Percentiles rank a stretch among this genome's conserved stretches.
phyloP scores from a whole-genome alignment of 169 alveolate genomes.

The Hammondia hammondi region DNA sequence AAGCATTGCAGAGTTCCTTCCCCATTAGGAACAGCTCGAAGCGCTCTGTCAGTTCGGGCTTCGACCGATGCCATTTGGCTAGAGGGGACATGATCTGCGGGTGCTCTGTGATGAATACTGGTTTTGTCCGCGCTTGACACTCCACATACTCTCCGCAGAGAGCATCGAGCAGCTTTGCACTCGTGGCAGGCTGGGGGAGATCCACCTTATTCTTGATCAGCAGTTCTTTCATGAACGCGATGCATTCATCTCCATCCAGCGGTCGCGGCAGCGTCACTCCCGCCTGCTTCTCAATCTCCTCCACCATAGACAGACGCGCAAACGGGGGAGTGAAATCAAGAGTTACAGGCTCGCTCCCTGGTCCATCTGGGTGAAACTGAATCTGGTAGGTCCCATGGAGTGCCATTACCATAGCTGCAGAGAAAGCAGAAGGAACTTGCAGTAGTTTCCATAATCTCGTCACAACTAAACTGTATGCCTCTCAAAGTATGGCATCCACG shows the following conservation, averaged over 20 bases:
- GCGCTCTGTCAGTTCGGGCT: constrained; percentile 94
- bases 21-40: constrained; percentile 97
- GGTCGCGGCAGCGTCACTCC: constrained; percentile 67
- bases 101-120: constrained; percentile 95
- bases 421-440: neutral
- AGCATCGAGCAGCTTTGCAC: constrained; percentile 91
- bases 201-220: constrained; percentile 85
- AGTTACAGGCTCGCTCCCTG: constrained; percentile 89
- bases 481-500: too few species aligned
- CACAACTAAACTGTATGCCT: too few species aligned
- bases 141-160: constrained; percentile 91
- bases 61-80: constrained; percentile 95
- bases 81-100: constrained; percentile 99
- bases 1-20: constrained; percentile 97
- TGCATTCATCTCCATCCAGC: constrained; percentile 68
- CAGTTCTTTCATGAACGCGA: constrained; percentile 72
- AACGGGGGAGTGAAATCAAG: constrained; percentile 98
- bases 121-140: constrained; percentile 88
- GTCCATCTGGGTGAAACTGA: constrained; percentile 96
- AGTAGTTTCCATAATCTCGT: too few species aligned
- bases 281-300: constrained; percentile 75
- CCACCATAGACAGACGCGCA: constrained; percentile 76
- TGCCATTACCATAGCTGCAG: constrained; percentile 77
- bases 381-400: constrained; percentile 93
- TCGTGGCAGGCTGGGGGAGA: constrained; percentile 87